Percentiles rank a stretch among this genome's conserved stretches.
Conservation (phyloP, 345 rosid species). For the Conringia planisiliqua region DNA sequence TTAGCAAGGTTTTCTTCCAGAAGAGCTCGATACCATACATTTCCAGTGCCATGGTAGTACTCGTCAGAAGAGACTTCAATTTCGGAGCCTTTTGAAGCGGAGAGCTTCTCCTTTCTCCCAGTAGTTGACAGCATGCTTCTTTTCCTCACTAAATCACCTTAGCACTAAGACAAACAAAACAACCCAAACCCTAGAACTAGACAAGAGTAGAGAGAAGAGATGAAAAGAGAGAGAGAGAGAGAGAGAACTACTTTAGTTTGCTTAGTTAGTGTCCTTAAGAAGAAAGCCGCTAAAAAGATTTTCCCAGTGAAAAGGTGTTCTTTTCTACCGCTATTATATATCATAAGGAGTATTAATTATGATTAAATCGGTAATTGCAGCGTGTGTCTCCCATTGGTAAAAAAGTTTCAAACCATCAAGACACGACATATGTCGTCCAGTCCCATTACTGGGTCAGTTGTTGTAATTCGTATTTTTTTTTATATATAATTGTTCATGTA, state of each 20-base stretch:
- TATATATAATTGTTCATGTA: not conserved
- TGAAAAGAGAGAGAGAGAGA: not conserved
- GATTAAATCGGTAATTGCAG: not conserved
- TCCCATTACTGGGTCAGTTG: not conserved
- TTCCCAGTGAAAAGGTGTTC: not conserved
- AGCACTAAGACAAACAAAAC: not conserved
- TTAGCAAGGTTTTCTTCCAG: conserved; percentile 18
- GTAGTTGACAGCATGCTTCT: conserved; percentile 6
- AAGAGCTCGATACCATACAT: conserved; percentile 1
- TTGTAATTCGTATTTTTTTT: not conserved
- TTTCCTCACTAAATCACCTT: not conserved
- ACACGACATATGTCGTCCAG: too few relatives aligned
- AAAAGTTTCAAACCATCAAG: not conserved
- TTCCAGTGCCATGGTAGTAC: not conserved
- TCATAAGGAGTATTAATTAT: too few relatives aligned
- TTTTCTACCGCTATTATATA: too few relatives aligned
- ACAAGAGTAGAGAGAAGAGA: not conserved
- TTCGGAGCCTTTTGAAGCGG: conserved; percentile 4
- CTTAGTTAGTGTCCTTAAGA: not conserved
- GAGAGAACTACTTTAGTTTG: not conserved
- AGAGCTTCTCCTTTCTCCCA: conserved; percentile 22
- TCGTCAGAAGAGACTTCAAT: conserved; percentile 1
- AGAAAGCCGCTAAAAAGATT: conserved; percentile 11
- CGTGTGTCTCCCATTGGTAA: not conserved
- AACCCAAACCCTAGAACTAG: not conserved